Evolutionary conservation across 164 flowering plant genomes (phyloP).

Genomic region (Vitis vinifera): DNA sequence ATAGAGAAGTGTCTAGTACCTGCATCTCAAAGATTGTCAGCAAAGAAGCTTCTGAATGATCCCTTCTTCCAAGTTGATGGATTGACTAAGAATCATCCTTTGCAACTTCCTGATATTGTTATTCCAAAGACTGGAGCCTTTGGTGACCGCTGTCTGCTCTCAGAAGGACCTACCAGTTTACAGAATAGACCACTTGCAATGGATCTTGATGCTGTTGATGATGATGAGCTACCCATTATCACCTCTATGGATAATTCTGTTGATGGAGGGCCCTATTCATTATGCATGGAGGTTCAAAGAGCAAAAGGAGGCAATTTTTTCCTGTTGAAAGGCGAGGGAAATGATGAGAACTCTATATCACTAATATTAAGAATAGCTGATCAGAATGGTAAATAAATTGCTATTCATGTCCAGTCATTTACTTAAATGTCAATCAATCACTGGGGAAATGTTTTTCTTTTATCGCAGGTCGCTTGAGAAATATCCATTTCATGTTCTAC

Average conservation of each 20-base stretch:
- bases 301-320: constrained; percentile 13
- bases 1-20: constrained; percentile 67
- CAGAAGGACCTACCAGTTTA: constrained; percentile 30
- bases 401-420: not conserved
- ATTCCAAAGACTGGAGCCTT: constrained; percentile 38
- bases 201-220: constrained; percentile 12
- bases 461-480: constrained; percentile 20
- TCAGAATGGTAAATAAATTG: constrained; percentile 13
- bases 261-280: constrained; percentile 5
- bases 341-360: constrained; percentile 23
- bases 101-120: constrained; percentile 41
- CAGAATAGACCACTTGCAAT: constrained; percentile 11
- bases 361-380: constrained; percentile 22
- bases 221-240: constrained; percentile 16
- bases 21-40: constrained; percentile 49
- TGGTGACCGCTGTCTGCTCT: constrained; percentile 50
- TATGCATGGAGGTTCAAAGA: constrained; percentile 18
- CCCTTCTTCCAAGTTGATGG: constrained; percentile 57
- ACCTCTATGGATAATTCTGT: constrained; percentile 8
- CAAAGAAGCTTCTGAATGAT: constrained; percentile 62
- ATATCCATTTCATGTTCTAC: constrained; percentile 28
- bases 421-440: not conserved
- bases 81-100: constrained; percentile 19
- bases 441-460: not conserved
- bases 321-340: constrained; percentile 20